Evolutionary conservation across 192 early-diverging fungal genomes (phyloP).

Genomic region (Podila minutissima): DNA sequence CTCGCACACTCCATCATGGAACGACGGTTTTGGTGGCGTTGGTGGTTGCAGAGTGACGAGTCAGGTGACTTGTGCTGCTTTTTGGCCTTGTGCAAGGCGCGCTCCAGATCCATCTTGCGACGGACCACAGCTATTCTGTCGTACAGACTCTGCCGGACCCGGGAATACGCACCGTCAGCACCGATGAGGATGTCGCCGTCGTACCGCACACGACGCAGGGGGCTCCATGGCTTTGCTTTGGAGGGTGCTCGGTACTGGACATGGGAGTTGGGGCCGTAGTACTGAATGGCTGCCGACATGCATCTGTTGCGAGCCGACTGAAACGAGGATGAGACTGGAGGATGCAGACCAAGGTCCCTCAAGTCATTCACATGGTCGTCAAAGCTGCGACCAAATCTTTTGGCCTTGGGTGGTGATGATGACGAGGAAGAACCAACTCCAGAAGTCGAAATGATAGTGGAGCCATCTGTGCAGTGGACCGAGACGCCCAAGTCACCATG

Average conservation of each 20-base stretch:
- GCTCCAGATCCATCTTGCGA: background rate
- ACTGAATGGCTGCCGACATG: background rate
- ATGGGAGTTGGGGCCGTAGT: background rate
- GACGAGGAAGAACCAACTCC: background rate
- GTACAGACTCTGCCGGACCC: background rate
- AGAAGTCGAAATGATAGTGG: background rate
- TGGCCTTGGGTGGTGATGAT: background rate
- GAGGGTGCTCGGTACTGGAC: background rate
- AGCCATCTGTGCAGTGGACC: background rate
- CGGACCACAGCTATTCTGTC: background rate
- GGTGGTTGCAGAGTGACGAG: background rate
- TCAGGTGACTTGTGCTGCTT: background rate
- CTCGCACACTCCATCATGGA: too few species aligned
- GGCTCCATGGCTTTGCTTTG: background rate
- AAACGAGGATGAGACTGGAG: background rate
- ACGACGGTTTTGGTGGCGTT: too few species aligned
- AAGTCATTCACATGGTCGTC: background rate
- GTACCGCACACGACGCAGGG: background rate
- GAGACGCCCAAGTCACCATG: background rate
- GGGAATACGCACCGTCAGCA: conserved; percentile 1
- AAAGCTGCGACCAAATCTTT: background rate
- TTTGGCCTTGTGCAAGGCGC: background rate
- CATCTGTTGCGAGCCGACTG: background rate
- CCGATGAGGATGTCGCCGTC: background rate
- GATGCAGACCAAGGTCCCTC: background rate